Evolutionary conservation across 495 filamentous ascomycete species (phyloP), one percentile per base, ranked within the genome.

Genomic region (Trichoderma reesei): DNA sequence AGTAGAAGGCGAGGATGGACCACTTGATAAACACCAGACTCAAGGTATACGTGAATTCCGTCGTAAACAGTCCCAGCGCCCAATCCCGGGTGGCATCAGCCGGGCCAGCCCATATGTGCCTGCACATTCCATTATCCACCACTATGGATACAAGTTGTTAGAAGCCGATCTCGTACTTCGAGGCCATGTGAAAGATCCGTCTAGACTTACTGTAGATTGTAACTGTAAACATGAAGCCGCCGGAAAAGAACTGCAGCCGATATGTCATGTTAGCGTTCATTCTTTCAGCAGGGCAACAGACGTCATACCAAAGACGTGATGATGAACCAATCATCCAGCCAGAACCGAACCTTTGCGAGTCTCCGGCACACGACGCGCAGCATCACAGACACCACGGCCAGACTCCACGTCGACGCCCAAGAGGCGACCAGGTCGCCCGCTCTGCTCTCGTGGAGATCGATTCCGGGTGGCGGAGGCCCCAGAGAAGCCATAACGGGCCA

Each of bases 1-100:
- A 54, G 61, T 68, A 68, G 18, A 68, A 61, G 11, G 51, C 64
- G 2, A 68, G 61, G 3, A 68, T 62, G 14, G 62, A 63, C 0
- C 63, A 46, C 36, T 66, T 68, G 18, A 68, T 44, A 0, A 63
- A 46, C 1, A 62, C 14, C 46, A 64, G 60, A 10, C 48, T 41
- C 7, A 51, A 9, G 2, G 36, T 39, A 54, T 65, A 68, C n/a
- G 51, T 3, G 26, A 68, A 18, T 34, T 66, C 64, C 5, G 42
- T 26, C 3, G 41, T 59, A 33, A 65, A 64, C 5, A 63, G 1
- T 2, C 34, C 33, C 64, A 56, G 11, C 26, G 51, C 51, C 51
- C 51, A 56, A 33, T 56, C 51, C 34, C 51, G 20, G 3, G 8
- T 33, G 11, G 51, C 51, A 14, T 56, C 51, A 5, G 51, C 26